These are phyloP conservation scores for Ophiostoma australiae DNA, from an alignment of 2,329 filamentous ascomycete genomes.

Conservation along the genomic window DNA sequence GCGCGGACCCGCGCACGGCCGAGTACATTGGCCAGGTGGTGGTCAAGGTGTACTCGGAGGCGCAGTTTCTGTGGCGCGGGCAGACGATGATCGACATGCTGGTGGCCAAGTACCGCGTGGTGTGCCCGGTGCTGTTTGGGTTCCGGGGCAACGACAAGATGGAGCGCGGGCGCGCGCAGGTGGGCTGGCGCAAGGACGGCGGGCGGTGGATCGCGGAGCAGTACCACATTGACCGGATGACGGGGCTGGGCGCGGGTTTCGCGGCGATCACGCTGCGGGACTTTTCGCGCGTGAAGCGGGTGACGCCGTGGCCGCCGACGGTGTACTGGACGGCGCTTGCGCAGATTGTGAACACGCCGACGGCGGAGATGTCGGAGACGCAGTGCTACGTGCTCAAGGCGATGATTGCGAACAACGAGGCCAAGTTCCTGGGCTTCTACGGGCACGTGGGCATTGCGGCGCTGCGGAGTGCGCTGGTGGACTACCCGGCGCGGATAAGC, in stretches of 20 bases:
- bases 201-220: conserved; percentile 61
- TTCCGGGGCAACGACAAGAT: conserved; percentile 71
- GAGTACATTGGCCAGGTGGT: conserved; percentile 68
- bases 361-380: conserved; percentile 63
- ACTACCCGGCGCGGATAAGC: conserved; percentile 58
- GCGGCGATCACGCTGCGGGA: conserved; percentile 78
- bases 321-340: conserved; percentile 81
- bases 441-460: conserved; percentile 70
- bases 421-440: conserved; percentile 74
- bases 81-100: conserved; percentile 67
- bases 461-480: conserved; percentile 65
- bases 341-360: conserved; percentile 69
- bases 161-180: conserved; percentile 56
- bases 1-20: conserved; percentile 55
- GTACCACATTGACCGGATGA: conserved; percentile 76
- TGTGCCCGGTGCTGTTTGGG: conserved; percentile 82
- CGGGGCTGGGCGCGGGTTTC: conserved; percentile 76
- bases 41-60: conserved; percentile 63
- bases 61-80: conserved; percentile 59
- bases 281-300: conserved; percentile 63
- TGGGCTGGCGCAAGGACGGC: conserved; percentile 68
- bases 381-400: conserved; percentile 66
- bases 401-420: conserved; percentile 68
- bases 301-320: conserved; percentile 69
- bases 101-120: conserved; percentile 73